phyloP scores from a whole-genome alignment of 176 grass and related monocot genomes.

The Olyra latifolia region DNA sequence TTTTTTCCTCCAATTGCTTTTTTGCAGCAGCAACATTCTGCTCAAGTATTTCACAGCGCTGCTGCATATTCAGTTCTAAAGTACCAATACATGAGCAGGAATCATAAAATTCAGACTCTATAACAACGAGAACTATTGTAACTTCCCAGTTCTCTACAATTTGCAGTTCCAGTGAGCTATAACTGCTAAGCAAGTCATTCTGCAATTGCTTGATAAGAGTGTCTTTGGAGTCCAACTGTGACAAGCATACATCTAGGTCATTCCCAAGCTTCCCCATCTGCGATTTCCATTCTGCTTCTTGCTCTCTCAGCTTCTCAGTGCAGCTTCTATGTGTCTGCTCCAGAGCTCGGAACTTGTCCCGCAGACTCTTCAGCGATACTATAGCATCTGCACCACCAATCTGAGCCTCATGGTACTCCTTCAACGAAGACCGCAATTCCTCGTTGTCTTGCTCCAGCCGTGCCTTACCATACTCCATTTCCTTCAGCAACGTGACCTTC shows the following conservation, averaged over 20 bases:
- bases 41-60: conserved; percentile 30
- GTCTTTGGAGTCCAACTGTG: conserved; percentile 50
- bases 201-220: conserved; percentile 40
- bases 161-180: conserved; percentile 42
- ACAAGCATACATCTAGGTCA: conserved; percentile 56
- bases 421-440: conserved; percentile 53
- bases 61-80: conserved; percentile 41
- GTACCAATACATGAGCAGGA: conserved; percentile 45
- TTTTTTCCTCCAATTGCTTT: conserved; percentile 51
- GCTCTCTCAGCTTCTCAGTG: conserved; percentile 58
- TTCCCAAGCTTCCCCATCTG: conserved; percentile 57
- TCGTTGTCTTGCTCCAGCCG: conserved; percentile 65
- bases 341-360: conserved; percentile 63
- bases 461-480: conserved; percentile 59
- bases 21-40: conserved; percentile 28
- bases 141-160: conserved; percentile 52
- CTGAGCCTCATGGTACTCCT: conserved; percentile 74
- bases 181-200: conserved; percentile 52
- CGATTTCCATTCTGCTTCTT: conserved; percentile 53
- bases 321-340: conserved; percentile 66
- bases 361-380: conserved; percentile 41
- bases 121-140: conserved; percentile 18
- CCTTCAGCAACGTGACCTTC: conserved; percentile 68
- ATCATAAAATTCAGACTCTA: conserved; percentile 45
- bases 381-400: conserved; percentile 48